Conservation (phyloP, 352 stramenopile species). For the Phytophthora cryptogea region DNA sequence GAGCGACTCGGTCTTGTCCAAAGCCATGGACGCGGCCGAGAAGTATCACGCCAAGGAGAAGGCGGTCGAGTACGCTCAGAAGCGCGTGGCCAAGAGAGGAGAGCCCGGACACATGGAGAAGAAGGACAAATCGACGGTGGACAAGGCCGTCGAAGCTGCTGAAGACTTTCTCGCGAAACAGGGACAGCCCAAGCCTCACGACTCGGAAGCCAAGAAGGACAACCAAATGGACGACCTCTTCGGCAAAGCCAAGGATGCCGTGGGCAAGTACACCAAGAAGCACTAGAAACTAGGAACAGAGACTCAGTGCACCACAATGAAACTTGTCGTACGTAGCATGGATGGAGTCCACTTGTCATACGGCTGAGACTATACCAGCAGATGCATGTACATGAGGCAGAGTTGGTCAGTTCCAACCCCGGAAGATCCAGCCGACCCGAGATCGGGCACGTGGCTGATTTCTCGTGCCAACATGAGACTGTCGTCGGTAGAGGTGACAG, state of each 20-base stretch:
- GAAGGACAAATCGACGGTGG: conserved; percentile 33
- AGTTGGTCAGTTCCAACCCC: not conserved
- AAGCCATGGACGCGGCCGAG: conserved; percentile 33
- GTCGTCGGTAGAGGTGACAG: conserved; percentile 6
- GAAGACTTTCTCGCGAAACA: conserved; percentile 41
- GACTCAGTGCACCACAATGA: not conserved
- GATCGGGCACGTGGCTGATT: conserved; percentile 31
- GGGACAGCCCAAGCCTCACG: conserved; percentile 25
- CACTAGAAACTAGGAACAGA: conserved; percentile 10
- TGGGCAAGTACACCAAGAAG: conserved; percentile 26
- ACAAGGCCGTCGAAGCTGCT: conserved; percentile 30
- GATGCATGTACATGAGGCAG: no score
- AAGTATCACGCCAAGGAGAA: conserved; percentile 45
- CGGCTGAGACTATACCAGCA: not conserved
- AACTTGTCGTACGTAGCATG: conserved; percentile 1
- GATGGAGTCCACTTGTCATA: not conserved
- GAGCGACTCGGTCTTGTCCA: conserved; percentile 26
- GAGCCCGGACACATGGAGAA: conserved; percentile 23
- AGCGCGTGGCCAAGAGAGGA: conserved; percentile 25
- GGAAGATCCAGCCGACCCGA: conserved; percentile 22
- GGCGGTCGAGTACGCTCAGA: conserved; percentile 33
- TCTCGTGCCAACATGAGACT: conserved; percentile 12
- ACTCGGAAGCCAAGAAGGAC: conserved; percentile 24
- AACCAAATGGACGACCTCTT: conserved; percentile 31
- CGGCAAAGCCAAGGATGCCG: conserved; percentile 21